Conservation (phyloP, 495 filamentous ascomycete genomes). For the Coniosporium apollinis region DNA sequence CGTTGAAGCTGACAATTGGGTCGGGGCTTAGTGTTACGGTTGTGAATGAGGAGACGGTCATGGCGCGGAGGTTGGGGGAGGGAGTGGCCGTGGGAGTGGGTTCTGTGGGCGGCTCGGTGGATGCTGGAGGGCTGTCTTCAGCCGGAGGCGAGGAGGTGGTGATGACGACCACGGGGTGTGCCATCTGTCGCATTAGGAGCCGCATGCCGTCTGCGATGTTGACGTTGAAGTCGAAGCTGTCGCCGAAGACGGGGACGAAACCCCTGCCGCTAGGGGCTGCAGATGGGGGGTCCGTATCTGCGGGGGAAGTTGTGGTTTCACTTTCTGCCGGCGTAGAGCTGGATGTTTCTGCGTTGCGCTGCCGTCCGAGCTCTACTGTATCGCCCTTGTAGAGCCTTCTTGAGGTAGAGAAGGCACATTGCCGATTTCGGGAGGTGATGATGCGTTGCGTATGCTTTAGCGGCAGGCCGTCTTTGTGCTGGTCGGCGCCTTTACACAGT, state of each 20-base stretch:
- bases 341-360: no score
- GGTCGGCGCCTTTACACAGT: no score
- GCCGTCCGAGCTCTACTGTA: no score
- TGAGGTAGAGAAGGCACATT: no score
- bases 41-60: slow-evolving; percentile 75
- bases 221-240: background rate
- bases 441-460: no score
- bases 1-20: slow-evolving; percentile 66
- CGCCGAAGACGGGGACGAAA: background rate
- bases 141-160: slow-evolving; percentile 27
- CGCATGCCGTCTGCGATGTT: slow-evolving; percentile 27
- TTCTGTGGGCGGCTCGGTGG: background rate
- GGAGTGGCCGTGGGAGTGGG: background rate
- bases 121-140: slow-evolving; percentile 9
- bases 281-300: no score
- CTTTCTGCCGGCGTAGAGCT: no score
- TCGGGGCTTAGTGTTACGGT: slow-evolving; percentile 49
- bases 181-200: slow-evolving; percentile 49
- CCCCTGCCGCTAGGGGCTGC: no score
- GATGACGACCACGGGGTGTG: slow-evolving; percentile 59
- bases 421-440: no score
- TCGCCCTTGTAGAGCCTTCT: no score
- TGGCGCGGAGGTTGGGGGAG: slow-evolving; percentile 30
- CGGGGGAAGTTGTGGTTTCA: no score
- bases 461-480: no score